These are phyloP conservation scores for Pythium scleroteichum DNA, from an alignment of 352 stramenopile genomes.

Conservation along the genomic window DNA sequence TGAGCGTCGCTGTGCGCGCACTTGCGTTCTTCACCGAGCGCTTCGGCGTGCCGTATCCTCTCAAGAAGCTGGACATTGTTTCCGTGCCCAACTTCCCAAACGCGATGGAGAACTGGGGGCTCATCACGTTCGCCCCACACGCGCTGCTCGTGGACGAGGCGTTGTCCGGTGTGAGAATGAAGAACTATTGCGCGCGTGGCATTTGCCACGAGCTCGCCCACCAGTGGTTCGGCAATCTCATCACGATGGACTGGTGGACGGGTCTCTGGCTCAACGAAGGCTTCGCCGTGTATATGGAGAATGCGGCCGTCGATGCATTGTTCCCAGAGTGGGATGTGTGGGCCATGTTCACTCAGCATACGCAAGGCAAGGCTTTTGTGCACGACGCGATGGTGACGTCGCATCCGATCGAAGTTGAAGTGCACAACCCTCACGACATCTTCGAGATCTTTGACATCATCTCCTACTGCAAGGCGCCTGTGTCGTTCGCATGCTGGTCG, in stretches of 20 bases:
- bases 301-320: constrained; percentile 89
- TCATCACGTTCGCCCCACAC: constrained; percentile 95
- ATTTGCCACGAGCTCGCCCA: constrained; percentile 98
- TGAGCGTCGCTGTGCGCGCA: constrained; percentile 66
- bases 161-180: constrained; percentile 46
- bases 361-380: constrained; percentile 76
- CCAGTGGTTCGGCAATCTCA: constrained; percentile 96
- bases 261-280: constrained; percentile 97
- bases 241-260: constrained; percentile 98
- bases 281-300: constrained; percentile 96
- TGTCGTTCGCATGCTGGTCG: constrained; percentile 68
- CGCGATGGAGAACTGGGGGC: constrained; percentile 94
- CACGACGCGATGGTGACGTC: constrained; percentile 90
- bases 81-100: constrained; percentile 94
- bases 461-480: constrained; percentile 90
- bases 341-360: constrained; percentile 91
- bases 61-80: constrained; percentile 98
- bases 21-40: constrained; percentile 65
- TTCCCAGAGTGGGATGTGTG: constrained; percentile 95
- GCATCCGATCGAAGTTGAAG: constrained; percentile 94
- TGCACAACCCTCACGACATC: constrained; percentile 90
- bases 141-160: constrained; percentile 75
- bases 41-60: constrained; percentile 89
- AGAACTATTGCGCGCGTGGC: constrained; percentile 83
- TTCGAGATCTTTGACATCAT: constrained; percentile 98